Evolutionary conservation across 441 rosid genomes (phyloP).

Genomic region (Populus trichocarpa): DNA sequence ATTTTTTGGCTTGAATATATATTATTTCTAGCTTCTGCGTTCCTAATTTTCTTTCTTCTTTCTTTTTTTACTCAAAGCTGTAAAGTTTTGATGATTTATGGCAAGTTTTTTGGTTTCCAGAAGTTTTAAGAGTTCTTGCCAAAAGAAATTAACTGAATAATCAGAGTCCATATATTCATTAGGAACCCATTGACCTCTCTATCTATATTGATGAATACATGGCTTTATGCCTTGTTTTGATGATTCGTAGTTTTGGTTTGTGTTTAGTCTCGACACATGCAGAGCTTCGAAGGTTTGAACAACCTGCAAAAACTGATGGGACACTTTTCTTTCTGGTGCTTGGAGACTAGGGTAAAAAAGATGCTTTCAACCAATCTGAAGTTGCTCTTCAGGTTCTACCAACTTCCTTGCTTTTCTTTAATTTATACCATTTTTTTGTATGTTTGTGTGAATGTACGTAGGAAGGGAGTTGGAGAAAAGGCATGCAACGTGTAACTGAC

Average conservation of each 20-base stretch:
- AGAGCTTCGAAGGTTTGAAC: constrained; percentile 45
- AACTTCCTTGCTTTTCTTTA: not conserved
- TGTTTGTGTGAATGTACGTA: too few species aligned
- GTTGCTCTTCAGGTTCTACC: constrained; percentile 52
- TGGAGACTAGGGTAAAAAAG: constrained; percentile 84
- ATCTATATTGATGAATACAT: not conserved
- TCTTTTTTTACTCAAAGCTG: too few species aligned
- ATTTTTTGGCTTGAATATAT: too few species aligned
- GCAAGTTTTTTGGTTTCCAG: too few species aligned
- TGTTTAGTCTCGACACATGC: constrained; percentile 21
- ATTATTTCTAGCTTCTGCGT: too few species aligned
- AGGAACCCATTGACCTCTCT: too few species aligned
- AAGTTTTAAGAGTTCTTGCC: too few species aligned
- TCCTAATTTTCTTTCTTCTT: too few species aligned
- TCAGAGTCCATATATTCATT: too few species aligned
- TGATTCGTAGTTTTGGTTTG: constrained; percentile 4
- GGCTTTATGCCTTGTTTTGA: not conserved
- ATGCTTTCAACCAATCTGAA: constrained; percentile 55
- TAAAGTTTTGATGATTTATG: too few species aligned
- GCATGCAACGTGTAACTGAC: not conserved
- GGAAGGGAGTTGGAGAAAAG: not conserved
- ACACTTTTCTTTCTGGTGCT: constrained; percentile 57
- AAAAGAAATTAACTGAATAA: too few species aligned
- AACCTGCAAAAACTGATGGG: constrained; percentile 40
- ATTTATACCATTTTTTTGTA: not conserved